These are phyloP conservation scores for Pachysandra terminalis DNA, from an alignment of 164 flowering plant genomes.

Conservation along the genomic window DNA sequence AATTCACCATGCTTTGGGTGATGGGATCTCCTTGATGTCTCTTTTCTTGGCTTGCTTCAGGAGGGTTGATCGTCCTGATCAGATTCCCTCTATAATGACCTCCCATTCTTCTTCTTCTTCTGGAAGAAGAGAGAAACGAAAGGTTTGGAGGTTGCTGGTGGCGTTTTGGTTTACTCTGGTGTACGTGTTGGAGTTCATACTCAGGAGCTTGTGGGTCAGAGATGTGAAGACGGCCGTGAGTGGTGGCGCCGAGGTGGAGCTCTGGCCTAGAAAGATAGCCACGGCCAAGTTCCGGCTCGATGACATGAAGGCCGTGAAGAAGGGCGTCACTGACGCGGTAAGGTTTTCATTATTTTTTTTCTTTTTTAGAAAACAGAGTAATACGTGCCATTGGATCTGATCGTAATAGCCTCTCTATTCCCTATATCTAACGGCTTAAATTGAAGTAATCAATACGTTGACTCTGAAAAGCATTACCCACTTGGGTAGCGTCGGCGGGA, in stretches of 20 bases:
- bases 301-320: conserved; percentile 62
- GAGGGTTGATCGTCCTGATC: conserved; percentile 24
- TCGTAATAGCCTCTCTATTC: no score
- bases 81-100: conserved; percentile 28
- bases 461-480: no score
- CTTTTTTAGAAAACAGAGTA: no score
- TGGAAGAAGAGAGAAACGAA: no score
- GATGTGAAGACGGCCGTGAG: conserved; percentile 40
- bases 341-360: not conserved
- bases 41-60: conserved; percentile 43
- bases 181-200: conserved; percentile 30
- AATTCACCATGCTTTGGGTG: conserved; percentile 73
- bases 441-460: no score
- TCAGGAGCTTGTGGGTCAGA: conserved; percentile 34
- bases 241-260: conserved; percentile 72
- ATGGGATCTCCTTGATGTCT: conserved; percentile 69
- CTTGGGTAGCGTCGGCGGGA: no score
- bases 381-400: no score
- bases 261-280: conserved; percentile 69
- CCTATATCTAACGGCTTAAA: no score
- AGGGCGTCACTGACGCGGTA: conserved; percentile 46
- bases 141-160: conserved; percentile 24
- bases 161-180: conserved; percentile 31
- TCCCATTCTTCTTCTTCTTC: conserved; percentile 3
- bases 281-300: conserved; percentile 49